Evolutionary conservation across 2,329 filamentous ascomycete genomes (phyloP).

Genomic region (Incumbomyces delicatus): DNA sequence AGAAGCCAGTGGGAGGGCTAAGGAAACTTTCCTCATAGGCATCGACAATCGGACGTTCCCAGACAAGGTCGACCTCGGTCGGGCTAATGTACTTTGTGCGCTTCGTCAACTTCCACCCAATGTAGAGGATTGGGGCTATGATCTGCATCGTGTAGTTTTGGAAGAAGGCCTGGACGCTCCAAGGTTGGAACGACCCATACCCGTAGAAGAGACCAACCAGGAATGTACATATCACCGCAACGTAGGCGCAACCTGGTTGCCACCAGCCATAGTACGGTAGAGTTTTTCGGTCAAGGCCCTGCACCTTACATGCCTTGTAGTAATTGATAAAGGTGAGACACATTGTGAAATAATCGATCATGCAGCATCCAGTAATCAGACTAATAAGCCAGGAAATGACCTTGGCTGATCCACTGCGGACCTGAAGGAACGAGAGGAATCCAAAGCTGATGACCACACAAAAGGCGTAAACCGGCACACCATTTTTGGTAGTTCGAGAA

Average conservation of each 20-base stretch:
- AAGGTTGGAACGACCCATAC: conserved; percentile 43
- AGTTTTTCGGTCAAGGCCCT: conserved; percentile 55
- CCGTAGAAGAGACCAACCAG: conserved; percentile 30
- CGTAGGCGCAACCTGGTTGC: conserved; percentile 41
- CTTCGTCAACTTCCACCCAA: conserved; percentile 55
- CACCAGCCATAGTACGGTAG: conserved; percentile 57
- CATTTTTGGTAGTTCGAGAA: conserved; percentile 44
- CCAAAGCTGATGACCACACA: conserved; percentile 53
- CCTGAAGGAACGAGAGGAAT: conserved; percentile 61
- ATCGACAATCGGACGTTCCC: conserved; percentile 52
- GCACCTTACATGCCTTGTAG: conserved; percentile 54
- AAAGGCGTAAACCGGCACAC: conserved; percentile 64
- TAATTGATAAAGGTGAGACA: conserved; percentile 61
- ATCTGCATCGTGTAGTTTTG: conserved; percentile 50
- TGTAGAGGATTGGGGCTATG: conserved; percentile 44
- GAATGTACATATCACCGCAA: conserved; percentile 26
- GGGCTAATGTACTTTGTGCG: conserved; percentile 46
- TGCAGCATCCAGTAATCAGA: conserved; percentile 36
- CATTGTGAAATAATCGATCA: conserved; percentile 57
- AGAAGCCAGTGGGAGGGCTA: conserved; percentile 42
- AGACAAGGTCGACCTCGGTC: conserved; percentile 49
- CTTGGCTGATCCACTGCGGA: conserved; percentile 51
- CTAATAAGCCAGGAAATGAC: conserved; percentile 43
- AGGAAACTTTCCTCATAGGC: conserved; percentile 47
- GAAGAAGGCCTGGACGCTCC: conserved; percentile 36